Evolutionary conservation across 176 grass and related monocot genomes (phyloP), one percentile per base, ranked within the genome.

Genomic region (Rhynchospora breviuscula): DNA sequence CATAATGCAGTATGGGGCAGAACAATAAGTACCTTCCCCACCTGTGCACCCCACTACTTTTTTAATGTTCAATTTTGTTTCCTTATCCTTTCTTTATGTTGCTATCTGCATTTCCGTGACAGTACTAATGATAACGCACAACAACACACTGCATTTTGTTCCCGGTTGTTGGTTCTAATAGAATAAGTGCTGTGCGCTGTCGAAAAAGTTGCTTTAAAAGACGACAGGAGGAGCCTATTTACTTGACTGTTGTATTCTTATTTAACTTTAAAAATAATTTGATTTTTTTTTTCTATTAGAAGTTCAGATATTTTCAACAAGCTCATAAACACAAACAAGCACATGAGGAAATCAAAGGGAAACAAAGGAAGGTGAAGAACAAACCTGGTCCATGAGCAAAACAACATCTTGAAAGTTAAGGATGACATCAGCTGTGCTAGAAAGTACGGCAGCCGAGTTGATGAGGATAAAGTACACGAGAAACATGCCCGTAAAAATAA

Each of bases 401-500:
- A 93, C 93, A 86, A 91, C 89, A 87, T 99, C 97, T 87, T 99
- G 89, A 84, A 93, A 95, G 25, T 85, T 92, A 45, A 93, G 66
- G 10, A 93, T 89, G 83, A 95, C 86, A 57, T 87, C 88, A 79
- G 89, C 80, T 88, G 89, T 93, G 81, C 86, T 89, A 23, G 91
- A 92, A 83, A 93, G 89, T 86, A 87, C 87, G 70, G 97, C 97
- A 63, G 91, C 93, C 31, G 97, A 99, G 85, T 86, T 99, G 73
- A 99, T 93, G 33, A 99, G 83, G 77, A 92, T 89, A 90, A 95
- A 93, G 69, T 99, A 93, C 80, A 99, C 97, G 35, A 95, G 71
- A 93, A 95, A 99, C 45, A 99, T 87, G 51, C 93, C 93, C 82
- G 93, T 96, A 86, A 96, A 99, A 78, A 99, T 92, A 72, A 93